These are phyloP conservation scores for Selenicereus undatus DNA, from an alignment of 148 eudicot genomes.

Conservation along the genomic window DNA sequence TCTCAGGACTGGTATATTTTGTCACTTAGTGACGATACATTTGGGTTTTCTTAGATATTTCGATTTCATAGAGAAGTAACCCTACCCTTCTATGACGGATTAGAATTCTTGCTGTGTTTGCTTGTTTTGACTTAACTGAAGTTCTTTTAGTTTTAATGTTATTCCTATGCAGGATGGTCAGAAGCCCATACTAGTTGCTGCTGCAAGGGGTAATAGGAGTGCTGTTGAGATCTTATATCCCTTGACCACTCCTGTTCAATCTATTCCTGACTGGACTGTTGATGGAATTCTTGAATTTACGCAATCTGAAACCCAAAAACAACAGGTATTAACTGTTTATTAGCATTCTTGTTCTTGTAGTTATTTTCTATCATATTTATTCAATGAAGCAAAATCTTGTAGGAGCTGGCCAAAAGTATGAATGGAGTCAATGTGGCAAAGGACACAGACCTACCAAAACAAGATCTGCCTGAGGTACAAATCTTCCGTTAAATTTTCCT, in stretches of 20 bases:
- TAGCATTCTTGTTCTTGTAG: background rate
- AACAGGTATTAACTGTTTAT: slow-evolving; percentile 41
- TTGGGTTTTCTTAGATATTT: too few relatives aligned
- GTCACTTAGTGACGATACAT: too few relatives aligned
- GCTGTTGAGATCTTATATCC: slow-evolving; percentile 75
- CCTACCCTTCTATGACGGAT: background rate
- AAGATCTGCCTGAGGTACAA: slow-evolving; percentile 54
- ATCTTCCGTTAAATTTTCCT: slow-evolving; percentile 8
- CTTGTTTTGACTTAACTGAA: background rate
- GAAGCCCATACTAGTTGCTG: slow-evolving; percentile 81
- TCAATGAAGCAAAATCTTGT: slow-evolving; percentile 19
- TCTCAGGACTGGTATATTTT: too few relatives aligned
- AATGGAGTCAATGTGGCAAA: slow-evolving; percentile 28
- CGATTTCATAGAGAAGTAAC: background rate
- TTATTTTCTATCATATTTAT: background rate
- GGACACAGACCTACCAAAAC: slow-evolving; percentile 37
- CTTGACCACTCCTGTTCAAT: slow-evolving; percentile 45
- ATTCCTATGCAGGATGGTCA: slow-evolving; percentile 55
- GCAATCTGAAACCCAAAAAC: slow-evolving; percentile 57
- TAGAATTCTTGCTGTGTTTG: background rate
- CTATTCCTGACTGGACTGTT: slow-evolving; percentile 63
- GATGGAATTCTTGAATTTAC: slow-evolving; percentile 67
- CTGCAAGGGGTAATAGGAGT: slow-evolving; percentile 54
- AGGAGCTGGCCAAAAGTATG: slow-evolving; percentile 38
- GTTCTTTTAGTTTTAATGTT: background rate